These are phyloP conservation scores for Wallacemonas rigidus DNA, from an alignment of 208 protist genomes.

Conservation along the genomic window DNA sequence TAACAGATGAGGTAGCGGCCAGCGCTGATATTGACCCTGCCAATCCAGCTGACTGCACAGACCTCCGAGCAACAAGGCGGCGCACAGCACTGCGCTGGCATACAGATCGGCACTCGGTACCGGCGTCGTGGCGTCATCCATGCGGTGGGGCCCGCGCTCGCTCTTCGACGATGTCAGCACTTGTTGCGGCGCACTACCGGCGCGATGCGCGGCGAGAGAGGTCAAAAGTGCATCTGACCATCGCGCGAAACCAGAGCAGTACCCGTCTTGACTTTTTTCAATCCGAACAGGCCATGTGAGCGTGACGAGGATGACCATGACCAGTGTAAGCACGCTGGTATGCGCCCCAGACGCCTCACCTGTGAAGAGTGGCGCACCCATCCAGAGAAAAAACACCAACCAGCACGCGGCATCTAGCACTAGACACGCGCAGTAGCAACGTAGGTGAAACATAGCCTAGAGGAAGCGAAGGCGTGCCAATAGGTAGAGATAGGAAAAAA, in stretches of 20 bases:
- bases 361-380: slow-evolving; percentile 3
- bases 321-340: background rate
- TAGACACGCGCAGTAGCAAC: slow-evolving; percentile 1
- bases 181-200: too few relatives aligned
- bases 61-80: slow-evolving; percentile 38
- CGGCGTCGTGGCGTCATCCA: background rate
- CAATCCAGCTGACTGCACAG: slow-evolving; percentile 58
- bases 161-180: too few relatives aligned
- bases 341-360: background rate
- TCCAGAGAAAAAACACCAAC: slow-evolving; percentile 6
- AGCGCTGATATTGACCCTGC: slow-evolving; percentile 47
- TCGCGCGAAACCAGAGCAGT: background rate
- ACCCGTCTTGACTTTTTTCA: background rate
- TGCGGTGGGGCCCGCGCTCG: background rate
- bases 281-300: background rate
- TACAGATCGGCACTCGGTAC: slow-evolving; percentile 8
- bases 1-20: slow-evolving; percentile 52
- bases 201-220: background rate
- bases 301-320: background rate
- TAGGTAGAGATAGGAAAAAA: background rate
- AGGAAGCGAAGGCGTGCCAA: too few relatives aligned
- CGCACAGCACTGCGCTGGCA: slow-evolving; percentile 29
- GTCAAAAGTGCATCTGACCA: background rate
- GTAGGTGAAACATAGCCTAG: background rate
- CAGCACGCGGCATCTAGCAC: background rate